Conservation (phyloP, 1,284 basidiomycete species). For the Microbotryum intermedium region DNA sequence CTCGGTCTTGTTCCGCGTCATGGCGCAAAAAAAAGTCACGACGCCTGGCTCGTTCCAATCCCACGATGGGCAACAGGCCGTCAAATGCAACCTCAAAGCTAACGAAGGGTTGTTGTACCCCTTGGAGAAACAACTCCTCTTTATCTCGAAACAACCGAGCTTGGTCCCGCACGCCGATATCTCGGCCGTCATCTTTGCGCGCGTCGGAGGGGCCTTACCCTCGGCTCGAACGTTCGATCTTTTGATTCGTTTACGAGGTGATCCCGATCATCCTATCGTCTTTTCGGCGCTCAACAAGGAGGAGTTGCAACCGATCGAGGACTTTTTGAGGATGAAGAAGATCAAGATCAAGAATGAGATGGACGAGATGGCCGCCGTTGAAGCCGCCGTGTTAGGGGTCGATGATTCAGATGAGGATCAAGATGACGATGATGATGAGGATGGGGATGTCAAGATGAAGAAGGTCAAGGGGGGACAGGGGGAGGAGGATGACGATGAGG, state of each 20-base stretch:
- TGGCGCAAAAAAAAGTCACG: conserved; percentile 85
- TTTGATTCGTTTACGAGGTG: conserved; percentile 70
- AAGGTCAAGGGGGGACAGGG: conserved; percentile 41
- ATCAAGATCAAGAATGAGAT: conserved; percentile 94
- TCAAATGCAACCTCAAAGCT: conserved; percentile 97
- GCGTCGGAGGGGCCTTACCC: conserved; percentile 81
- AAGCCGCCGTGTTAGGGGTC: conserved; percentile 67
- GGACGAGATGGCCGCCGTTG: conserved; percentile 69
- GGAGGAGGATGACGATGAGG: conserved; percentile 40
- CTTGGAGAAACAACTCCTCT: conserved; percentile 95
- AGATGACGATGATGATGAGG: conserved; percentile 49
- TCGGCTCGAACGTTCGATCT: conserved; percentile 92
- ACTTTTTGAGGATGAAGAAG: conserved; percentile 82
- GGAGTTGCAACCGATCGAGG: conserved; percentile 78
- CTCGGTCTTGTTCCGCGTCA: conserved; percentile 83
- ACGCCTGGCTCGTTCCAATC: conserved; percentile 73
- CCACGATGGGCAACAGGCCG: conserved; percentile 49
- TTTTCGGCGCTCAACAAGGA: conserved; percentile 95
- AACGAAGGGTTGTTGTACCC: conserved; percentile 95
- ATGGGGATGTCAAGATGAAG: conserved; percentile 41
- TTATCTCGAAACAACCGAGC: conserved; percentile 92
- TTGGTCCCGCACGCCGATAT: conserved; percentile 88
- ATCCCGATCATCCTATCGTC: conserved; percentile 62
- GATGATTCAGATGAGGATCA: conserved; percentile 54
- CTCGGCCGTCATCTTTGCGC: conserved; percentile 84